phyloP scores from a whole-genome alignment of 2,329 filamentous ascomycete genomes.

The Calcarisporium arbuscula region DNA sequence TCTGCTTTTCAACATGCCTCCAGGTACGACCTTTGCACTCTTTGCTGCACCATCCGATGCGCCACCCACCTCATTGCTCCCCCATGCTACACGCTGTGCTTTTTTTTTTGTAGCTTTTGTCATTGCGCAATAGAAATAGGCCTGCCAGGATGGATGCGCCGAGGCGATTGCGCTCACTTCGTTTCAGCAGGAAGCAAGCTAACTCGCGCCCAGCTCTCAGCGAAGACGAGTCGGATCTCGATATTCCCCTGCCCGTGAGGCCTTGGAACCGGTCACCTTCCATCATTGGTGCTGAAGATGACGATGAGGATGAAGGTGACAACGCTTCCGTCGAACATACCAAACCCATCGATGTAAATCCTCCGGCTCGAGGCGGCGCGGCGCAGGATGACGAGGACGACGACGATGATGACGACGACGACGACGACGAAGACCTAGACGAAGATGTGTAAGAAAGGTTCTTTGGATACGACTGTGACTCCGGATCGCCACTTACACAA shows the following conservation, averaged over 20 bases:
- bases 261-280: conserved; percentile 17
- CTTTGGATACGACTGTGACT: too few species aligned
- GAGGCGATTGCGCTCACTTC: too few species aligned
- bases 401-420: conserved; percentile 25
- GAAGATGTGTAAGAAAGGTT: conserved; percentile 34
- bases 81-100: neutral
- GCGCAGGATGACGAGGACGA: conserved; percentile 19
- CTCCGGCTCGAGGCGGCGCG: too few species aligned
- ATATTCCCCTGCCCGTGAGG: conserved; percentile 16
- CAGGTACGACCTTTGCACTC: neutral
- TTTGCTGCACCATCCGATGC: too few species aligned
- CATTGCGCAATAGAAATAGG: neutral
- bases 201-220: conserved; percentile 26
- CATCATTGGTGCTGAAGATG: conserved; percentile 1
- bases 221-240: conserved; percentile 29
- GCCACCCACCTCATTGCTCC: too few species aligned
- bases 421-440: conserved; percentile 28
- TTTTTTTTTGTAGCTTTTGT: neutral
- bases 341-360: too few species aligned
- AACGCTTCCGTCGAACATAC: neutral
- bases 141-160: neutral
- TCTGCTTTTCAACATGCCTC: neutral
- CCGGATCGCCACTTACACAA: too few species aligned
- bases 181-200: conserved; percentile 11
- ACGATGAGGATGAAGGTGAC: conserved; percentile 2